Conservation (phyloP, 2,329 filamentous ascomycete genomes). For the Magnaporthales sp. region DNA sequence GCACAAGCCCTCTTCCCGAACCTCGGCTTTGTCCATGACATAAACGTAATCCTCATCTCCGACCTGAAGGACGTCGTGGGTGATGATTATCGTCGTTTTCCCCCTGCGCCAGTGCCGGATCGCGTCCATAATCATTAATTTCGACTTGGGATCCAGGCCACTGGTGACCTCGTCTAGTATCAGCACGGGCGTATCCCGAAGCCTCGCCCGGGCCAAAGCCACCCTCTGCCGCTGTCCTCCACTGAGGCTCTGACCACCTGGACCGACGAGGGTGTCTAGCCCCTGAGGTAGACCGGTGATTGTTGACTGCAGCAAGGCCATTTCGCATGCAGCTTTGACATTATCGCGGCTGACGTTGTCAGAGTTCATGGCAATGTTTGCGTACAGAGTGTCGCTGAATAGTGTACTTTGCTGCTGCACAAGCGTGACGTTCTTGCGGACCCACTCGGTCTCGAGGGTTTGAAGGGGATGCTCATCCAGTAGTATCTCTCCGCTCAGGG, state of each 20-base stretch:
- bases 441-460: slow-evolving; percentile 59
- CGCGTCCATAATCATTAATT: slow-evolving; percentile 60
- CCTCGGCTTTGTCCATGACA: slow-evolving; percentile 59
- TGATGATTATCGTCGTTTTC: slow-evolving; percentile 89
- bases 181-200: slow-evolving; percentile 71
- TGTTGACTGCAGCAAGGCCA: slow-evolving; percentile 61
- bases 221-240: slow-evolving; percentile 81
- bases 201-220: slow-evolving; percentile 66
- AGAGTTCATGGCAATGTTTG: slow-evolving; percentile 60
- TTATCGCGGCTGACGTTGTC: slow-evolving; percentile 37
- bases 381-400: slow-evolving; percentile 71
- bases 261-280: slow-evolving; percentile 62
- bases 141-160: slow-evolving; percentile 68
- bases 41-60: slow-evolving; percentile 66
- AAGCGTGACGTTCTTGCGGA: slow-evolving; percentile 68
- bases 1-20: slow-evolving; percentile 63
- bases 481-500: slow-evolving; percentile 53
- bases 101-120: slow-evolving; percentile 68
- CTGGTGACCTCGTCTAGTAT: slow-evolving; percentile 87
- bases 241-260: slow-evolving; percentile 63
- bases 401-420: slow-evolving; percentile 76
- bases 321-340: slow-evolving; percentile 53
- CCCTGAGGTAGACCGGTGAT: slow-evolving; percentile 60
- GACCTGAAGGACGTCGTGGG: slow-evolving; percentile 79
- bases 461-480: slow-evolving; percentile 58